These are phyloP conservation scores for Leccinum subgranulosum DNA, from an alignment of 768 basidiomycete genomes.

Conservation along the genomic window DNA sequence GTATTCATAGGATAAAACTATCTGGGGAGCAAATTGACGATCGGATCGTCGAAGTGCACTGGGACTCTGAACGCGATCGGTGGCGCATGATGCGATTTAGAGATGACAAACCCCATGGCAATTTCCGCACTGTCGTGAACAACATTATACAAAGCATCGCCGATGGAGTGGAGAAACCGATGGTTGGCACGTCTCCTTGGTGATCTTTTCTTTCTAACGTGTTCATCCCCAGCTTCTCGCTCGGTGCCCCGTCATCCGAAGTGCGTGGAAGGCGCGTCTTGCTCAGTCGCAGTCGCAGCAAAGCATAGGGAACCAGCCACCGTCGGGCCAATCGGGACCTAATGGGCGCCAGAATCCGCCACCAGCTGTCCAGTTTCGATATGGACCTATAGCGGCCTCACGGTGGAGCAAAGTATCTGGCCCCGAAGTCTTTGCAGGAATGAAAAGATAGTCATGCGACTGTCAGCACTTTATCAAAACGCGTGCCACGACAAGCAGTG, in stretches of 20 bases:
- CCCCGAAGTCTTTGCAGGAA: slow-evolving; percentile 56
- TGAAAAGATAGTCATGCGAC: slow-evolving; percentile 52
- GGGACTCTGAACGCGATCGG: slow-evolving; percentile 61
- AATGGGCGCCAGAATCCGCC: slow-evolving; percentile 24
- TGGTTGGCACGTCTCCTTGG: slow-evolving; percentile 46
- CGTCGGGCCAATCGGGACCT: slow-evolving; percentile 16
- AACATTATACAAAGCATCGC: slow-evolving; percentile 88
- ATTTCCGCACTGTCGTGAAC: slow-evolving; percentile 79
- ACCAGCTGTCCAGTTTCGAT: slow-evolving; percentile 34
- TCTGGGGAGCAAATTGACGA: slow-evolving; percentile 89
- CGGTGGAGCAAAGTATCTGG: slow-evolving; percentile 76
- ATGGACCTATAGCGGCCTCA: slow-evolving; percentile 62
- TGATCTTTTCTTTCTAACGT: slow-evolving; percentile 8
- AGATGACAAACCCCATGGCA: slow-evolving; percentile 92
- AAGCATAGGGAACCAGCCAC: slow-evolving; percentile 14
- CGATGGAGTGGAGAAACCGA: slow-evolving; percentile 90
- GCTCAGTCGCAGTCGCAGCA: slow-evolving; percentile 36
- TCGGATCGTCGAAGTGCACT: slow-evolving; percentile 90
- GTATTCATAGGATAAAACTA: slow-evolving; percentile 65
- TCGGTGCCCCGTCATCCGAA: slow-evolving; percentile 59
- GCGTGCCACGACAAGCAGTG: slow-evolving; percentile 4
- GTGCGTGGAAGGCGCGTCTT: slow-evolving; percentile 71
- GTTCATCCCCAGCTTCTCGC: slow-evolving; percentile 56
- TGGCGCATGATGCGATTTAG: slow-evolving; percentile 95
- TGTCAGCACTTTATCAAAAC: slow-evolving; percentile 1